Evolutionary conservation across 768 basidiomycete genomes (phyloP).

Genomic region (Favolaschia claudopus): DNA sequence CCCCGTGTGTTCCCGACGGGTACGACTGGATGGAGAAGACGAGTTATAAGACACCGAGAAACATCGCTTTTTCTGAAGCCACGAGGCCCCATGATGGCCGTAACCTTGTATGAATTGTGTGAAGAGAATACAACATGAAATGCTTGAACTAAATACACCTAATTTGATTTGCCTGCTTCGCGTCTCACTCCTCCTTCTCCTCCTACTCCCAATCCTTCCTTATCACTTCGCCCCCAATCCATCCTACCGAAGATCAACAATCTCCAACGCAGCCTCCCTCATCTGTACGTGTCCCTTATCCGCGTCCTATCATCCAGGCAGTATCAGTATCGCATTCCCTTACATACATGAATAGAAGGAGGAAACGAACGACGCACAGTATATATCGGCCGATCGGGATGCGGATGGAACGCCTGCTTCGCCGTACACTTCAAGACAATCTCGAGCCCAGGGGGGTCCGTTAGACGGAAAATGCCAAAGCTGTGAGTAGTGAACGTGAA

Average conservation of each 20-base stretch:
- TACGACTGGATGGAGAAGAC: too few species aligned
- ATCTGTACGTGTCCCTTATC: constrained; percentile 87
- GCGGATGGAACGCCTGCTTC: constrained; percentile 87
- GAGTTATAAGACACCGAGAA: too few species aligned
- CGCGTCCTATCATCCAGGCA: constrained; percentile 62
- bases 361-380: constrained; percentile 62
- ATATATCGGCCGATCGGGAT: constrained; percentile 84
- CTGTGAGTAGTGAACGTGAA: constrained; percentile 40
- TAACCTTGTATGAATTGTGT: too few species aligned
- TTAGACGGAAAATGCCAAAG: constrained; percentile 89
- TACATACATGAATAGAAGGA: neutral
- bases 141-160: too few species aligned
- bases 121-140: too few species aligned
- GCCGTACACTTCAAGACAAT: constrained; percentile 72
- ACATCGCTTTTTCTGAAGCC: too few species aligned
- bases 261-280: constrained; percentile 76
- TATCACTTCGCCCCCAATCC: neutral
- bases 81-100: too few species aligned
- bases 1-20: too few species aligned
- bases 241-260: constrained; percentile 75
- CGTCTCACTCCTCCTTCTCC: too few species aligned
- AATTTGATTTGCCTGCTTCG: too few species aligned
- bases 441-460: constrained; percentile 84
- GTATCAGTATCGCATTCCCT: too few species aligned
- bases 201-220: too few species aligned